phyloP scores from a whole-genome alignment of 2,329 filamentous ascomycete species.

The Colletotrichum sidae region DNA sequence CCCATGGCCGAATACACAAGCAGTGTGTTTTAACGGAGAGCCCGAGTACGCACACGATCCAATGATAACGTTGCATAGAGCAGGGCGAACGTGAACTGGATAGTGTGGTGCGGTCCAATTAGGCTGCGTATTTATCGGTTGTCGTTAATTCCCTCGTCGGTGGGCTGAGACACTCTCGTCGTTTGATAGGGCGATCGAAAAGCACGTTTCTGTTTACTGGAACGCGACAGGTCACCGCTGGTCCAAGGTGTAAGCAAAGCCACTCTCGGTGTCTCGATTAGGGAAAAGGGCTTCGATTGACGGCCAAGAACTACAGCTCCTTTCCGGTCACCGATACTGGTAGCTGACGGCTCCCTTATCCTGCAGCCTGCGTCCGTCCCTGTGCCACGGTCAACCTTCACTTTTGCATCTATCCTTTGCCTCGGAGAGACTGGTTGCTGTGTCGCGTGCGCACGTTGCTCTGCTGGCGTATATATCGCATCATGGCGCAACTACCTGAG shows the following conservation, averaged over 20 bases:
- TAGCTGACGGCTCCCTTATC: neutral
- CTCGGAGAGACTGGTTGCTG: neutral
- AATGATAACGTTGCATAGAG: too few species aligned
- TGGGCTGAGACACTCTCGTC: too few species aligned
- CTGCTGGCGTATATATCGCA: neutral
- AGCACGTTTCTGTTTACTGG: too few species aligned
- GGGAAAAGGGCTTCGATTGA: constrained; percentile 20
- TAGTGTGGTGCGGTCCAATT: too few species aligned
- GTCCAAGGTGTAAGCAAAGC: constrained; percentile 21
- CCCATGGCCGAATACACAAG: too few species aligned
- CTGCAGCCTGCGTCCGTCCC: constrained; percentile 16
- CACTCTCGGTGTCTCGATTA: constrained; percentile 35
- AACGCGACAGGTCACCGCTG: too few species aligned
- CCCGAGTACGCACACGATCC: too few species aligned
- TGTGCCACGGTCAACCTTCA: neutral
- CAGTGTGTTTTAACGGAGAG: too few species aligned
- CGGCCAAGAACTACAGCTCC: constrained; percentile 4
- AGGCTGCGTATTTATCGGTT: too few species aligned
- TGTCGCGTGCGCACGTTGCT: constrained; percentile 2
- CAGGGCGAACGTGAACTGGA: too few species aligned
- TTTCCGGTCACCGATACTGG: constrained; percentile 11
- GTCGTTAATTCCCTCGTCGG: too few species aligned
- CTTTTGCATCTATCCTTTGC: neutral
- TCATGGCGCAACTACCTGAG: neutral
- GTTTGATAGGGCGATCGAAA: too few species aligned